phyloP scores from a whole-genome alignment of 208 protist species.

The Spongospora subterranea region DNA sequence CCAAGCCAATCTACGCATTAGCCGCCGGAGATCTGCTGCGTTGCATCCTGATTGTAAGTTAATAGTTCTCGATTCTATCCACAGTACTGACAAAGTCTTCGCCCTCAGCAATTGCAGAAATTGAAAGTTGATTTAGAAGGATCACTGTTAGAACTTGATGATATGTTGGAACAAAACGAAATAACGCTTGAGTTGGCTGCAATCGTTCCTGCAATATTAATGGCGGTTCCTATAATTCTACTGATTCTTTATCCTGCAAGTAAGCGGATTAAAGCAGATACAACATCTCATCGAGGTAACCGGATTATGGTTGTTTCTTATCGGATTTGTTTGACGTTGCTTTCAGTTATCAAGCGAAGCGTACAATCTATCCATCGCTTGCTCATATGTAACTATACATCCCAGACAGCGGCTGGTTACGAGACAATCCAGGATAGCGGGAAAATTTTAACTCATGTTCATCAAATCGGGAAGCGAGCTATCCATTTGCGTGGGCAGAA shows the following conservation, averaged over 20 bases:
- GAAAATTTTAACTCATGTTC: constrained; percentile 52
- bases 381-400: constrained; percentile 47
- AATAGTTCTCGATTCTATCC: neutral
- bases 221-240: neutral
- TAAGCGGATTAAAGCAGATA: constrained; percentile 22
- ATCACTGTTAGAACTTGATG: constrained; percentile 39
- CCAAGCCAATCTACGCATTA: constrained; percentile 35
- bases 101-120: constrained; percentile 48
- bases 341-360: constrained; percentile 6
- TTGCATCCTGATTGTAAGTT: constrained; percentile 30
- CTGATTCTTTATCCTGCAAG: neutral
- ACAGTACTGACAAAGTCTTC: neutral
- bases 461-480: constrained; percentile 20
- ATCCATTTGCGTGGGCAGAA: constrained; percentile 9
- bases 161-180: constrained; percentile 53
- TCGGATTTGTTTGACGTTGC: neutral
- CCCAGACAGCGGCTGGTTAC: neutral
- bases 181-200: neutral
- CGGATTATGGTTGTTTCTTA: neutral
- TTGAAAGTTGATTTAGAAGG: constrained; percentile 32
- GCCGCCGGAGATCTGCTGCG: constrained; percentile 35
- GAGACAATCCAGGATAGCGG: constrained; percentile 43
- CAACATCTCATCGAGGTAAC: neutral
- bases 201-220: constrained; percentile 14
- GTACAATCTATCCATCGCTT: constrained; percentile 37